Conservation (phyloP, 768 basidiomycete genomes). For the Amanita exitialis region DNA sequence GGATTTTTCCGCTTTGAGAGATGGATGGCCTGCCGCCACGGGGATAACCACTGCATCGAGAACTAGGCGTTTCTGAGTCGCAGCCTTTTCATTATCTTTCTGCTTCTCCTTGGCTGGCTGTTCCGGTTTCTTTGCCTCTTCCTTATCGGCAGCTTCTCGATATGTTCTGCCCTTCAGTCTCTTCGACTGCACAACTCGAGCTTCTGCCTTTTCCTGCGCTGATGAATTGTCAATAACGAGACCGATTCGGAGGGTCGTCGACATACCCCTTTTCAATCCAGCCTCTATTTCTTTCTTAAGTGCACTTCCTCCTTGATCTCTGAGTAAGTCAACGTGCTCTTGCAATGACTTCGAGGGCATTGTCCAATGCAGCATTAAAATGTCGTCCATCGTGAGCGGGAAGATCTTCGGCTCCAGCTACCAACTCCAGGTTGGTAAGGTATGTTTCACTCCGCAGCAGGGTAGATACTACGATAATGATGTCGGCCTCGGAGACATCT, state of each 20-base stretch:
- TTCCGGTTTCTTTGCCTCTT: conserved; percentile 14
- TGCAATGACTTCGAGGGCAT: conserved; percentile 45
- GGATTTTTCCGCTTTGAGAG: conserved; percentile 11
- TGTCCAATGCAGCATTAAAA: conserved; percentile 76
- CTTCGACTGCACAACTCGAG: conserved; percentile 41
- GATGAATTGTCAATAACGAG: conserved; percentile 8
- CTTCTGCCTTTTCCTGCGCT: conserved; percentile 44
- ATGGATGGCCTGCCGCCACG: conserved; percentile 14
- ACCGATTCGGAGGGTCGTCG: background rate
- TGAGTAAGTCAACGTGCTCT: conserved; percentile 59
- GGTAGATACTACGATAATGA: conserved; percentile 78
- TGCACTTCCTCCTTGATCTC: conserved; percentile 48
- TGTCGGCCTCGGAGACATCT: conserved; percentile 71
- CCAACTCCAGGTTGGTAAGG: conserved; percentile 60
- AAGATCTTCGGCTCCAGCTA: conserved; percentile 58
- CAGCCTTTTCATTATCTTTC: conserved; percentile 1
- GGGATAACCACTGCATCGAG: conserved; percentile 50
- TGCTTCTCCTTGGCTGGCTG: background rate
- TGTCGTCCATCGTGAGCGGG: conserved; percentile 79
- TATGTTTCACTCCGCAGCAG: conserved; percentile 77
- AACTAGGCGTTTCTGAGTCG: conserved; percentile 7
- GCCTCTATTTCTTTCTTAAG: conserved; percentile 59
- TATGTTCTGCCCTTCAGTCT: conserved; percentile 71
- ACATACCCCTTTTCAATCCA: conserved; percentile 49
- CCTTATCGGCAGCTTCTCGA: conserved; percentile 44